A percentile compares a stretch with the other conserved stretches of the same genome.
phyloP scores from a whole-genome alignment of 2,329 filamentous ascomycete species.

The Fusarium ramigenum region DNA sequence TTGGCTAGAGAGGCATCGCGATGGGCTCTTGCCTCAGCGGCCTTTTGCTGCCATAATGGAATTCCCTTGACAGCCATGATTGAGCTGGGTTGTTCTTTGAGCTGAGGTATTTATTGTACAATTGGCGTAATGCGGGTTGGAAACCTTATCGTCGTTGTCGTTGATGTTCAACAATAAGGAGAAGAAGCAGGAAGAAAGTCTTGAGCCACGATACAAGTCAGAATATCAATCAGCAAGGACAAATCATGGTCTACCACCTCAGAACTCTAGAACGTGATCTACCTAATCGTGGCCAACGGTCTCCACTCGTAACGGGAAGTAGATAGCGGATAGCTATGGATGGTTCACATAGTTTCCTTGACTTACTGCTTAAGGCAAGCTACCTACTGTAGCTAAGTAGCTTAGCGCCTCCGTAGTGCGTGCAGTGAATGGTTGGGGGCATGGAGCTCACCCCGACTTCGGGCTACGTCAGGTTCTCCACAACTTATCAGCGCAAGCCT shows the following conservation, averaged over 20 bases:
- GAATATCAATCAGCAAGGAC: background rate
- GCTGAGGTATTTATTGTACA: background rate
- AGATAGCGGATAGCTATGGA: background rate
- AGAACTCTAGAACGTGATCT: background rate
- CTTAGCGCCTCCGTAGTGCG: too few species aligned
- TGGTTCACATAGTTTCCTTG: background rate
- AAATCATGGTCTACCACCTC: background rate
- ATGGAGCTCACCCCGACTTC: background rate
- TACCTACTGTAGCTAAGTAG: too few species aligned
- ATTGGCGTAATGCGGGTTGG: background rate
- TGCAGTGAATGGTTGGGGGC: background rate
- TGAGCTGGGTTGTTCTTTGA: background rate
- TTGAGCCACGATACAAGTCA: background rate
- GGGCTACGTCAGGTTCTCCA: background rate
- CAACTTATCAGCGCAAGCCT: background rate
- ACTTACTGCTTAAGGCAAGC: too few species aligned
- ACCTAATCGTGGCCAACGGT: background rate
- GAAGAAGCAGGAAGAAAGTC: background rate
- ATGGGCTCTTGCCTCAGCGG: background rate
- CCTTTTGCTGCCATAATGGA: background rate
- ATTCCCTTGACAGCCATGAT: background rate
- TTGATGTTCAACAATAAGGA: background rate
- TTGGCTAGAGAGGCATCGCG: conserved; percentile 40
- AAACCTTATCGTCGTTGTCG: background rate
- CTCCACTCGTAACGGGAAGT: background rate